These are phyloP conservation scores for Polyporus tsugae DNA, from an alignment of 1,284 basidiomycete genomes.

Conservation along the genomic window DNA sequence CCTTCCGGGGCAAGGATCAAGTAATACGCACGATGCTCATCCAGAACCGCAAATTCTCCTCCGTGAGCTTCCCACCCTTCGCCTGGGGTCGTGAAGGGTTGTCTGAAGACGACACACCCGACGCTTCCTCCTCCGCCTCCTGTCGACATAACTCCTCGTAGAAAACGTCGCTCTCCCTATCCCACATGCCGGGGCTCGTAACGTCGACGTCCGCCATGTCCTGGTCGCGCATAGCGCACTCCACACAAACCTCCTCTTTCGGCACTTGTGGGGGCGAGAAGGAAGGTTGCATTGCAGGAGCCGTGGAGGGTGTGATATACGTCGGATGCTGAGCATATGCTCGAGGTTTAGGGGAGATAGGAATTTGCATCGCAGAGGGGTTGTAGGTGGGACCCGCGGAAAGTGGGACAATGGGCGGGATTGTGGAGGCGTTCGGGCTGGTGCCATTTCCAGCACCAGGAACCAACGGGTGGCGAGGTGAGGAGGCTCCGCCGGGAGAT, in stretches of 20 bases:
- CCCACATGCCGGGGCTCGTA: constrained; percentile 88
- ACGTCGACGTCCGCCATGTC: constrained; percentile 98
- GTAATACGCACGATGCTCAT: constrained; percentile 77
- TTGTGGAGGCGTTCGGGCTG: constrained; percentile 42
- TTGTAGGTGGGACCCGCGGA: constrained; percentile 65
- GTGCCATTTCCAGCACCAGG: constrained; percentile 50
- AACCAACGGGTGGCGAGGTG: constrained; percentile 55
- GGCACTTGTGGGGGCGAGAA: constrained; percentile 59
- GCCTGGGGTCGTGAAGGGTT: constrained; percentile 65
- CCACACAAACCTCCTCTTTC: constrained; percentile 89
- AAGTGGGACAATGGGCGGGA: constrained; percentile 54
- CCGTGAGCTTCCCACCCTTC: constrained; percentile 76
- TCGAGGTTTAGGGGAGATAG: constrained; percentile 70
- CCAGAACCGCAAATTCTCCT: constrained; percentile 88
- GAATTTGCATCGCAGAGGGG: constrained; percentile 49
- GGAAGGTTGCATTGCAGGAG: constrained; percentile 65
- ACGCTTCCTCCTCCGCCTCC: constrained; percentile 74
- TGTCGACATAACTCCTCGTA: constrained; percentile 82
- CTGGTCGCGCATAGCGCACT: constrained; percentile 99
- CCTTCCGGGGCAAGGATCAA: constrained; percentile 20
- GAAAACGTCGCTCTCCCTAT: constrained; percentile 85
- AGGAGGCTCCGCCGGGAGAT: constrained; percentile 38
- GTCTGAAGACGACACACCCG: constrained; percentile 53
- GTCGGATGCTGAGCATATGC: constrained; percentile 79
- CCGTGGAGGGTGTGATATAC: constrained; percentile 69